Evolutionary conservation across 2,329 filamentous ascomycete genomes (phyloP), one percentile per base, ranked within the genome.

Genomic region (Coniella vitis): DNA sequence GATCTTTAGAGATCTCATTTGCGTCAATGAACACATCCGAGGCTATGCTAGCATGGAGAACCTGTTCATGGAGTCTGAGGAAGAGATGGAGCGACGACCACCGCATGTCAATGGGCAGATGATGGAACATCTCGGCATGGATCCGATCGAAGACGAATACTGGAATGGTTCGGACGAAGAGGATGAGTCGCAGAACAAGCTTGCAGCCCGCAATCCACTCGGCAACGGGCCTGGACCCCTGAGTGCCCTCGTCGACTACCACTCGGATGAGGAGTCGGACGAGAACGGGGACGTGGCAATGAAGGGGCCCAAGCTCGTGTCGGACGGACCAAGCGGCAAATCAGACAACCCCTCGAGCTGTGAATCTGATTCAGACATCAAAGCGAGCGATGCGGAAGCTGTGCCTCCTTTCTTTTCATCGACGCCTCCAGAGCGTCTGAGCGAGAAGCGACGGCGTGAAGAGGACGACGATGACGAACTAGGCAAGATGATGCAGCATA

Each of bases 381-480:
- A 29, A 29, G 25, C 25, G 25, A 29, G 25, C 25, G 25, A 29
- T 5, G 10, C 40, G 31, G 63, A 58, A n/a, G 61, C 63, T 22
- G 56, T 66, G 17, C 39, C 13, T 60, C 61, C 5, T 58, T 68
- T 20, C 1, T 35, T 46, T 21, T 61, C 63, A 7, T 75, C 74
- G 17, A 81, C 84, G 0, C 84, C 85, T 3, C 86, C 84, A 0
- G 89, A 95, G 65, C 79, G 88, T 47, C 68, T 95, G 16, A 86
- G 89, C 0, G 88, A 95, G 64, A 97, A 97, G 67, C 84, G 91
- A 41, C 80, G 91, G 41, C 81, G 93, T 58, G 90, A 95, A 62
- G 91, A 96, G 49, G 89, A 95, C 54, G 91, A 96, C 39, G 90
- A 95, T 48, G 90, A 96, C 56, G 88, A 91, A 60, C 70, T 97